Percentiles rank a stretch among this genome's conserved stretches.
Evolutionary conservation across 2,329 filamentous ascomycete species (phyloP).

Genomic region (Bipolaris cookei): DNA sequence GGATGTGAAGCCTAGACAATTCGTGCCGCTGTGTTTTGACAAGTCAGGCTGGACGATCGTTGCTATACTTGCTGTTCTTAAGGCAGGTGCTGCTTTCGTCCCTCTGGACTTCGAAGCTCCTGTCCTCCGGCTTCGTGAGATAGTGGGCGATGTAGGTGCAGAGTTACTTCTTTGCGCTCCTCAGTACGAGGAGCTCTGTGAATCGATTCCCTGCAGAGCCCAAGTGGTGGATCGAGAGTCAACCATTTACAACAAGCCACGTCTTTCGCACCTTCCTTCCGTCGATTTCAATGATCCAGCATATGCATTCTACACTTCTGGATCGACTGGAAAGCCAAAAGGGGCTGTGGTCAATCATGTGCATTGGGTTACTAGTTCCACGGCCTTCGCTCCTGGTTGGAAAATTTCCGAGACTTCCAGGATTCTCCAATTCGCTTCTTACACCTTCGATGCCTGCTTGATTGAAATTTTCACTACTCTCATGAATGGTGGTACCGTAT

Average conservation of each 20-base stretch:
- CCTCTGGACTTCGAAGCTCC: constrained; percentile 49
- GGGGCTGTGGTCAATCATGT: constrained; percentile 68
- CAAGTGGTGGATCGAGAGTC: constrained; percentile 48
- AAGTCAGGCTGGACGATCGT: constrained; percentile 46
- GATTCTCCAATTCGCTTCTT: constrained; percentile 59
- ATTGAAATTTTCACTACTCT: constrained; percentile 56
- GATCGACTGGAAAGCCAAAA: constrained; percentile 63
- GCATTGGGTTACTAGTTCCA: constrained; percentile 59
- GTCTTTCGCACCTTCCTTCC: constrained; percentile 37
- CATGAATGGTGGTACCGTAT: constrained; percentile 56
- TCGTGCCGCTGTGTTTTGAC: constrained; percentile 47
- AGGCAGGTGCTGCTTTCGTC: constrained; percentile 47
- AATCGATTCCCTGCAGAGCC: constrained; percentile 35
- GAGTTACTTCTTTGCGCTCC: constrained; percentile 37
- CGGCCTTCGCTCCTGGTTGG: constrained; percentile 33
- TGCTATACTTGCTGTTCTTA: constrained; percentile 47
- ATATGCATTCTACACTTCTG: constrained; percentile 67
- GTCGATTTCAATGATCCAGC: constrained; percentile 58
- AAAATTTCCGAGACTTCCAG: constrained; percentile 60
- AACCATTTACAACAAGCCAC: constrained; percentile 47
- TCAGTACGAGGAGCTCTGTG: constrained; percentile 31
- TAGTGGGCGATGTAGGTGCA: constrained; percentile 42
- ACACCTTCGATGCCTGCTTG: constrained; percentile 56
- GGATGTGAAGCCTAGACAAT: constrained; percentile 33
- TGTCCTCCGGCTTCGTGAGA: constrained; percentile 45